Evolutionary conservation across 805 yeast genomes (phyloP).

Genomic region (Novakomyces olei): DNA sequence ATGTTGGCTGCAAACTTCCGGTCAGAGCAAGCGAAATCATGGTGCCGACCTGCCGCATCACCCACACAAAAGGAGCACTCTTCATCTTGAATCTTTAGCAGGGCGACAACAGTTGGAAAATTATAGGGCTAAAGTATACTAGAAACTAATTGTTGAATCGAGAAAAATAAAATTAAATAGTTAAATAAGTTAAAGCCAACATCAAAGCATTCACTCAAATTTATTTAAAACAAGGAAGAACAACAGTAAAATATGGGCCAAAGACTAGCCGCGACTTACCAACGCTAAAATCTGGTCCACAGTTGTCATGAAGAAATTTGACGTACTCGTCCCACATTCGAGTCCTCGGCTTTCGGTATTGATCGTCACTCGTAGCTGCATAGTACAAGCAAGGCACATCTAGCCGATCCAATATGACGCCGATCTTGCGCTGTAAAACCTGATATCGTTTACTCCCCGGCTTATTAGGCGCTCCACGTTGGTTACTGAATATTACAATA

Average conservation of each 20-base stretch:
- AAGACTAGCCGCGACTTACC: no score
- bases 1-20: slow-evolving; percentile 37
- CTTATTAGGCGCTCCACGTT: slow-evolving; percentile 36
- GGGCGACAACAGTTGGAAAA: no score
- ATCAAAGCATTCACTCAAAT: neutral
- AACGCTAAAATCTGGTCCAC: neutral
- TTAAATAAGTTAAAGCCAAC: no score
- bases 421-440: slow-evolving; percentile 42
- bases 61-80: slow-evolving; percentile 52
- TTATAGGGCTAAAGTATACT: no score
- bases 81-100: no score
- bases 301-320: neutral
- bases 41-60: slow-evolving; percentile 77
- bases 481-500: slow-evolving; percentile 66
- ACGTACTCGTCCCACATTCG: slow-evolving; percentile 55
- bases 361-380: slow-evolving; percentile 11
- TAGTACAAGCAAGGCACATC: slow-evolving; percentile 7
- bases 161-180: no score
- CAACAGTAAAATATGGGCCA: no score
- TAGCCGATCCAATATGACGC: slow-evolving; percentile 6
- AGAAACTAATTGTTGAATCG: no score
- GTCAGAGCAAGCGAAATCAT: slow-evolving; percentile 70
- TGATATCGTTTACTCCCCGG: slow-evolving; percentile 20
- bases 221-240: no score
- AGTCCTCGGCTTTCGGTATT: slow-evolving; percentile 39